Base-by-base conservation (phyloP, 2,329 filamentous ascomycete genomes). In the Ascochyta fabae region DNA sequence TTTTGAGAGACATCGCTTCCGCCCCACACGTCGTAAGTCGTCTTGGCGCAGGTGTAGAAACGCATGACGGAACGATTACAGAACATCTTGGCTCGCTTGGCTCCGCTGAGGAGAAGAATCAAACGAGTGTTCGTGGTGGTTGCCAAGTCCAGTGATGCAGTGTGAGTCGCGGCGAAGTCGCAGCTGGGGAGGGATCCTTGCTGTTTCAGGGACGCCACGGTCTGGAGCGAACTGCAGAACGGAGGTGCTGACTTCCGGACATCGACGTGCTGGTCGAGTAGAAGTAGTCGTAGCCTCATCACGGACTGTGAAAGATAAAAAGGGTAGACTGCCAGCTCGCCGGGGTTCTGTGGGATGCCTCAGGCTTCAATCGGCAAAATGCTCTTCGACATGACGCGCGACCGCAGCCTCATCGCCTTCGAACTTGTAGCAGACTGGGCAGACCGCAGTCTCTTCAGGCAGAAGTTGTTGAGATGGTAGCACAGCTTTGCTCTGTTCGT, bases 381-480 rank as follows among this genome's bases (percentile, higher is more conserved):
- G 86, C 3, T 66, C 71, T 24, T 84, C 83, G 55, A 91, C 86
- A 65, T 91, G 88, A 72, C 88, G 81, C 9, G 84, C 84, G 9
- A 91, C 86, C 8, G 88, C 88, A 0, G 78, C 77, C 64, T 88
- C 88, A 61, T 91, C 88, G 1, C 88, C 88, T 61, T 88, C 81
- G 70, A 91, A 91, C 0, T 67, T 74, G 3, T 80, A 80, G 68
- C 88, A 91, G 1, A 91, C 84, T 0, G 88, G 88, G 69, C 88
- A 91, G 6, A 50, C 72, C 43, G 65, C 76, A 26, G 59, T 73
- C 47, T 62, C 39, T 6, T 57, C 42, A 16, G 44, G 31, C 5
- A 15, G 33, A 31, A 44, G 38, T 7, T 67, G 24, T 51, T 74
- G 62, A 39, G 70, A 65, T 19, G 39, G 47, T 62, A 68, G 33